A percentile compares a stretch with the other conserved stretches of the same genome.
phyloP scores from a whole-genome alignment of 257 asterid species.

The Nicotiana knightiana region DNA sequence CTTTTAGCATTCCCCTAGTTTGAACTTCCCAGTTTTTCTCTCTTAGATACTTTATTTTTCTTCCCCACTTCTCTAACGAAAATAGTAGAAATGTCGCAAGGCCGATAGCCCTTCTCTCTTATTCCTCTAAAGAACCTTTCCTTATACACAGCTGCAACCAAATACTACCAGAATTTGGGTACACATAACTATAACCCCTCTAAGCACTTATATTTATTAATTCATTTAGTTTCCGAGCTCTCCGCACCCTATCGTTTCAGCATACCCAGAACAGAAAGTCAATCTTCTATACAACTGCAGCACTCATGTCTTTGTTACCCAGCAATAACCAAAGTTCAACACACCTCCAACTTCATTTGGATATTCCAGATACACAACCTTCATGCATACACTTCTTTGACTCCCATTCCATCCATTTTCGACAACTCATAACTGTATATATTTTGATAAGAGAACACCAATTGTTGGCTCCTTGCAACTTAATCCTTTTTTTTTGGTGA shows the following conservation, averaged over 20 bases:
- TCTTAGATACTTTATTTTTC: background rate
- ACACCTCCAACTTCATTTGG: background rate
- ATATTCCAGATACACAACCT: background rate
- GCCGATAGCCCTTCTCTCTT: background rate
- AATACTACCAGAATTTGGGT: background rate
- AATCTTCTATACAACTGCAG: too few relatives aligned
- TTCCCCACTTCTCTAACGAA: background rate
- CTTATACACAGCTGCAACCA: background rate
- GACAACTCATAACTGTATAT: background rate
- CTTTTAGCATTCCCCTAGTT: background rate
- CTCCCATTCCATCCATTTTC: background rate
- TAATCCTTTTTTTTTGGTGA: too few relatives aligned
- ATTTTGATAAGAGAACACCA: background rate
- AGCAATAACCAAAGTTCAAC: background rate
- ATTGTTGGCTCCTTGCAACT: background rate
- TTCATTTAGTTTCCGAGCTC: background rate
- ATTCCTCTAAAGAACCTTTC: background rate
- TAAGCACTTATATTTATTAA: background rate
- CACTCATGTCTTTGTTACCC: background rate
- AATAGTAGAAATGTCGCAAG: background rate
- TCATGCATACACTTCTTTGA: background rate
- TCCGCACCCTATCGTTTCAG: background rate
- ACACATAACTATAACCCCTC: background rate
- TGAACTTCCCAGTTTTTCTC: background rate
- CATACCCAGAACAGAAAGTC: background rate